Evolutionary conservation across 2,329 filamentous ascomycete genomes (phyloP).

Genomic region (Dothideomycetes sp.): DNA sequence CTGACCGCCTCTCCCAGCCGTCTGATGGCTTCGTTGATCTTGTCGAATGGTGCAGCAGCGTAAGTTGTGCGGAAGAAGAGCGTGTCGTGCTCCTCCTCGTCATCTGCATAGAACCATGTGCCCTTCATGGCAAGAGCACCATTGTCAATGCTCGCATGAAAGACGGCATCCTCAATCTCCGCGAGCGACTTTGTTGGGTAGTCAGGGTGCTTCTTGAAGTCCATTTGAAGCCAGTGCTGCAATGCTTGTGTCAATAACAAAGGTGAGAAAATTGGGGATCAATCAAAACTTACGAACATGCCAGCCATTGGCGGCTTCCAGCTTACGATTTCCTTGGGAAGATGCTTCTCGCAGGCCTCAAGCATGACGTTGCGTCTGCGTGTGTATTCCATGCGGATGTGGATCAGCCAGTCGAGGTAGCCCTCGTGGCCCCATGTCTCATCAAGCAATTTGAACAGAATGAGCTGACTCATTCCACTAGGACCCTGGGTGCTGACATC

Average conservation of each 20-base stretch:
- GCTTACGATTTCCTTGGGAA: constrained; percentile 63
- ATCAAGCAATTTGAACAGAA: constrained; percentile 82
- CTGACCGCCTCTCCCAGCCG: constrained; percentile 66
- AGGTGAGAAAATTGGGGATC: not conserved
- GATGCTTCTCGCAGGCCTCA: constrained; percentile 64
- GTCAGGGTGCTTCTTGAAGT: constrained; percentile 55
- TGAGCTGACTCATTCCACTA: constrained; percentile 70
- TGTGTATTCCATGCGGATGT: constrained; percentile 73
- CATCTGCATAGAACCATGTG: constrained; percentile 82
- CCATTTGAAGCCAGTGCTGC: constrained; percentile 58
- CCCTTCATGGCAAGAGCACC: constrained; percentile 75
- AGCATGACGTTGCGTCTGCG: constrained; percentile 65
- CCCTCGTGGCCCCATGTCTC: constrained; percentile 89
- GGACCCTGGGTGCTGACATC: constrained; percentile 81
- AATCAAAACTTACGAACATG: constrained; percentile 57
- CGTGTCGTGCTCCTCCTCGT: constrained; percentile 43
- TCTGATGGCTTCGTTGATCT: constrained; percentile 39
- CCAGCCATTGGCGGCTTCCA: constrained; percentile 76
- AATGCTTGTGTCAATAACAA: not conserved
- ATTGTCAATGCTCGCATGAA: constrained; percentile 61
- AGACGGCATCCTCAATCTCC: constrained; percentile 76
- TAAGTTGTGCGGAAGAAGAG: constrained; percentile 88
- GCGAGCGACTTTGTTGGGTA: constrained; percentile 42
- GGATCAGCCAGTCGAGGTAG: constrained; percentile 81
- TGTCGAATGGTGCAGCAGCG: constrained; percentile 55